These are phyloP conservation scores for Oryza punctata DNA, from an alignment of 176 grass and related monocot genomes.

Conservation along the genomic window DNA sequence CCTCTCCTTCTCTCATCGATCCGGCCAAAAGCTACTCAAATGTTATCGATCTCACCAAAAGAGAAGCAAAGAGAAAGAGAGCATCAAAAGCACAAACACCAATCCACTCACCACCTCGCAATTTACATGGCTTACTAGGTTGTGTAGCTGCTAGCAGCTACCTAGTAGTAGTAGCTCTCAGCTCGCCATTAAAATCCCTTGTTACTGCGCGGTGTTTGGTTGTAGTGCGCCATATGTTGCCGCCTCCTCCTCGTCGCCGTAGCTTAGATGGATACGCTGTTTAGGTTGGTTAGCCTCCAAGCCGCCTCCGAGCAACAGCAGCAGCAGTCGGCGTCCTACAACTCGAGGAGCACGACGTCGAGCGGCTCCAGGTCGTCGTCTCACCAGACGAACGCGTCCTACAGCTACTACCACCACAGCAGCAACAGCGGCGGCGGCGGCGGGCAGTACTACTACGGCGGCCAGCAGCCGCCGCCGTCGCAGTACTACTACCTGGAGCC, in stretches of 20 bases:
- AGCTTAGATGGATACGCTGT: constrained; percentile 91
- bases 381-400: constrained; percentile 70
- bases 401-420: constrained; percentile 63
- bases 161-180: not conserved
- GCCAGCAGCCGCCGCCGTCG: constrained; percentile 37
- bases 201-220: constrained; percentile 24
- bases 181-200: constrained; percentile 56
- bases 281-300: constrained; percentile 95
- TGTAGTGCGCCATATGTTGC: constrained; percentile 43
- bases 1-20: constrained; percentile 37
- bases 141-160: not conserved
- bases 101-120: not conserved
- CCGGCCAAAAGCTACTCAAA: constrained; percentile 54
- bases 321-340: constrained; percentile 72
- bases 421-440: constrained; percentile 42
- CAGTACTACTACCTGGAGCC: constrained; percentile 58
- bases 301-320: constrained; percentile 72
- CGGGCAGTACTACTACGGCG: constrained; percentile 56
- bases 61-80: constrained; percentile 33
- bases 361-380: constrained; percentile 83
- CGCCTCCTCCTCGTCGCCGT: constrained; percentile 24
- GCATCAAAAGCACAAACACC: constrained; percentile 15
- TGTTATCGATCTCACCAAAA: constrained; percentile 59
- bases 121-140: not conserved
- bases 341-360: constrained; percentile 83